Conservation (phyloP, 805 yeast species). For the Grigorovia transvaalensis region DNA sequence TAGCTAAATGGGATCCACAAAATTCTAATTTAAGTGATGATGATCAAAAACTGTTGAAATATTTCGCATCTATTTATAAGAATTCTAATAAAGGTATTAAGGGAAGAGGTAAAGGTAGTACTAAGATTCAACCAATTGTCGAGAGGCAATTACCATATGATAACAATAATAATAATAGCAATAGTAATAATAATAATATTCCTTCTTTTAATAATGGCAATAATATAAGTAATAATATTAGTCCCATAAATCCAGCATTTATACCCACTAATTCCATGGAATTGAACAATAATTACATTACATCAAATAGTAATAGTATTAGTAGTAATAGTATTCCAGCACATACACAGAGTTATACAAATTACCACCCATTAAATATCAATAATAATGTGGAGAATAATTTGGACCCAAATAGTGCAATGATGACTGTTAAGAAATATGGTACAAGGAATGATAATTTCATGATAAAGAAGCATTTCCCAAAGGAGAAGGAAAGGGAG, state of each 20-base stretch:
- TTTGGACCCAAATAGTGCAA: neutral
- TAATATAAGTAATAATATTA: neutral
- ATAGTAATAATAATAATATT: neutral
- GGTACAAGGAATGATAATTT: neutral
- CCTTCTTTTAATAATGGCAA: neutral
- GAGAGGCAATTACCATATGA: neutral
- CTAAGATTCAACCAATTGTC: conserved; percentile 9
- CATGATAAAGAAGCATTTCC: neutral
- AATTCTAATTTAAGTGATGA: conserved; percentile 40
- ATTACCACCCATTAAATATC: neutral
- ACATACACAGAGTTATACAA: neutral
- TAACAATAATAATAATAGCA: neutral
- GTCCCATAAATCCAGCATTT: neutral
- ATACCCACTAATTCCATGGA: neutral
- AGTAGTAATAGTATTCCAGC: neutral
- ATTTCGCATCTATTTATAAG: conserved; percentile 74
- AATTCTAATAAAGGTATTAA: conserved; percentile 85
- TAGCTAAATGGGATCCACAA: conserved; percentile 52
- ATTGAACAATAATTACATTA: neutral
- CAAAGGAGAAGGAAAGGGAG: neutral
- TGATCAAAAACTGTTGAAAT: conserved; percentile 61
- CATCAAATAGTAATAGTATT: neutral
- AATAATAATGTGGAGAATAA: neutral
- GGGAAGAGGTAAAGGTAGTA: conserved; percentile 63
- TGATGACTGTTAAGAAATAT: neutral